phyloP scores from a whole-genome alignment of 371 early-diverging fungal genomes.

The Capillidium heterosporum region DNA sequence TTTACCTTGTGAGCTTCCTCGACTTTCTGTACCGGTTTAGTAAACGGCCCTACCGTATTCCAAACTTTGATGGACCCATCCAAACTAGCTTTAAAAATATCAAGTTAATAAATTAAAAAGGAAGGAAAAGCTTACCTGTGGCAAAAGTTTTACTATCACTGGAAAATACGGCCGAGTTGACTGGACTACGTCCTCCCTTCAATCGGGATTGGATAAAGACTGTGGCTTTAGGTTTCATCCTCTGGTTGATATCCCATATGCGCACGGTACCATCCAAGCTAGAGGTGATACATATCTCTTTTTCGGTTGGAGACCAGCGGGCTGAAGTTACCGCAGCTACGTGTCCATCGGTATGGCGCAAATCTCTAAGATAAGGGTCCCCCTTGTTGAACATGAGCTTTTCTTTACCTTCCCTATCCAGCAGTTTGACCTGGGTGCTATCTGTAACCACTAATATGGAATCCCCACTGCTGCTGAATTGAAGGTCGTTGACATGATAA shows the following conservation, averaged over 20 bases:
- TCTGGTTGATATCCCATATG: conserved; percentile 71
- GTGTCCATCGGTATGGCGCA: conserved; percentile 75
- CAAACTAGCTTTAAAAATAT: conserved; percentile 16
- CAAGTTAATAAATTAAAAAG: background rate
- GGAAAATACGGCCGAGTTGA: conserved; percentile 45
- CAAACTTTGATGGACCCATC: conserved; percentile 49
- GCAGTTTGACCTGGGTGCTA: conserved; percentile 50
- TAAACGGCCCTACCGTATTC: conserved; percentile 26
- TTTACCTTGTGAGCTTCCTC: conserved; percentile 50
- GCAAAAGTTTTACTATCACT: conserved; percentile 47
- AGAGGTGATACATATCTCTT: conserved; percentile 50
- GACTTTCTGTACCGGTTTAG: conserved; percentile 26
- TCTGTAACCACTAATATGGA: conserved; percentile 62
- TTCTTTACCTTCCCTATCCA: conserved; percentile 56
- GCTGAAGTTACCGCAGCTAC: conserved; percentile 58
- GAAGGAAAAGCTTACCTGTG: conserved; percentile 19
- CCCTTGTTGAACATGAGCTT: conserved; percentile 66
- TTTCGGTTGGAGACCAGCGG: conserved; percentile 64
- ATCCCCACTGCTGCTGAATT: conserved; percentile 61
- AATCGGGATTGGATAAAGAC: conserved; percentile 56
- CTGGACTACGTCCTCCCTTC: conserved; percentile 44
- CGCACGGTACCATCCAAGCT: conserved; percentile 70
- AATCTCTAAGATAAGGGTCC: conserved; percentile 83
- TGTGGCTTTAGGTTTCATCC: conserved; percentile 49
- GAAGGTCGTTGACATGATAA: conserved; percentile 69